Evolutionary conservation across 306 rosid genomes (phyloP), one percentile per base, ranked within the genome.

Genomic region (Rosa multiflora): DNA sequence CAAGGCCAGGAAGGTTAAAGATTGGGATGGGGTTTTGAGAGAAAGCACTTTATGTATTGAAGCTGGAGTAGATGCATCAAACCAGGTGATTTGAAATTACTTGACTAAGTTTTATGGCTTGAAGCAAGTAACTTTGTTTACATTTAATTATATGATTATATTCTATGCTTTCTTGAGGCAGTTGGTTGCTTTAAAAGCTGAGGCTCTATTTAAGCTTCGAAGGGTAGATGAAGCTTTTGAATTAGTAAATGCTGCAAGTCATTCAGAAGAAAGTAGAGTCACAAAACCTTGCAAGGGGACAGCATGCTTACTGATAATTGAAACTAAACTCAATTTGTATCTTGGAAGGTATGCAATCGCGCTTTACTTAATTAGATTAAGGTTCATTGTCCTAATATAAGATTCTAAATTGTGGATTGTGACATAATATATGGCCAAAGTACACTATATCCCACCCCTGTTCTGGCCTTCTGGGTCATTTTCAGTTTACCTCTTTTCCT

Each of bases 61-160:
- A 71, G 59, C 75, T 12, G 75, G 75, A 13, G 75, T 29, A 6
- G 75, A 71, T 71, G 75, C 75, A 71, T 71, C 59, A 47, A 71
- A 71, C 59, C 55, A 71, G 75, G 75, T 71, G 4, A 12, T 71
- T 67, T 71, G 26, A 48, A 14, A 23, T 11, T 2, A 2, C 75
- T 47, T 4, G 11, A 66, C 23, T 35, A 1, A 39, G 0, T 39
- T 67, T 0, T 18, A 17, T 40, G 72, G 42, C 21, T 71, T 69
- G 23, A 71, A 70, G 47, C 37, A 71, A 47, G 3, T 47, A 47
- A 26, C 12, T 47, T 7, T 3, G 5, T 47, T 12, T 6, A 32
- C 2, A 39, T 67, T 63, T 32, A 18, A 48, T 39, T 67, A n/a
- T 9, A 67, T 32, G 67, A 63, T 14, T 32, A 26, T 61, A 26